phyloP scores from a whole-genome alignment of 2,329 filamentous ascomycete genomes.

The Fusarium citri region DNA sequence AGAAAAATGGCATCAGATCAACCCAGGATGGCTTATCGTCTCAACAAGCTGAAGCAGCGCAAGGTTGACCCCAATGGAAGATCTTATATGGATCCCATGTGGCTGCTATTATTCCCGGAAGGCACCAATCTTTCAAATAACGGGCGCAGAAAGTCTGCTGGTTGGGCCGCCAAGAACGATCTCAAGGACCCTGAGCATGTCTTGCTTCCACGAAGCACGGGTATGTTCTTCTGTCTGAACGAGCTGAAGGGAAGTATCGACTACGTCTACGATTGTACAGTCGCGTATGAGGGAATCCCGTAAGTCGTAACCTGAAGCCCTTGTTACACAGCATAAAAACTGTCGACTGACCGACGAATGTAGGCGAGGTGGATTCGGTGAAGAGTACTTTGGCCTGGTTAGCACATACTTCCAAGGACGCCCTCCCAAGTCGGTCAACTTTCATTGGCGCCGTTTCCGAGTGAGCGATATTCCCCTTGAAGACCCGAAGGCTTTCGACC shows the following conservation, averaged over 20 bases:
- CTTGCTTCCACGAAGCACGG: constrained; percentile 83
- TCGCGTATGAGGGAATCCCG: constrained; percentile 94
- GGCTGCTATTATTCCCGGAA: constrained; percentile 88
- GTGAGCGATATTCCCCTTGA: constrained; percentile 84
- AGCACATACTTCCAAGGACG: constrained; percentile 91
- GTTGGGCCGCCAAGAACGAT: constrained; percentile 81
- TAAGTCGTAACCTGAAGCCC: constrained; percentile 64
- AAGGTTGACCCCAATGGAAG: constrained; percentile 66
- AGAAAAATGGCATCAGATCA: constrained; percentile 87
- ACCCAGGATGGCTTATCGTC: constrained; percentile 77
- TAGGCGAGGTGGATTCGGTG: constrained; percentile 84
- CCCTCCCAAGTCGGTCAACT: constrained; percentile 93
- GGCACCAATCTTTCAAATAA: constrained; percentile 83
- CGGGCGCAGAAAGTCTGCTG: constrained; percentile 75
- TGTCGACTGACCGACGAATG: constrained; percentile 24
- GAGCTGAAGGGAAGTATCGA: constrained; percentile 80
- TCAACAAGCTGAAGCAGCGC: constrained; percentile 73
- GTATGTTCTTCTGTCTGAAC: constrained; percentile 81
- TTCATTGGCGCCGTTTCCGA: constrained; percentile 92
- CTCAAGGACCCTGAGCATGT: constrained; percentile 78
- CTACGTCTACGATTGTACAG: constrained; percentile 91
- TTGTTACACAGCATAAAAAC: constrained; percentile 12
- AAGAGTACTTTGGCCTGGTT: constrained; percentile 86
- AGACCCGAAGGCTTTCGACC: constrained; percentile 78
- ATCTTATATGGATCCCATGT: constrained; percentile 81